Percentiles rank a stretch among this genome's conserved stretches.
These are phyloP conservation scores for Catunica adiposa DNA, from an alignment of 2,329 filamentous ascomycete species.

Conservation along the genomic window DNA sequence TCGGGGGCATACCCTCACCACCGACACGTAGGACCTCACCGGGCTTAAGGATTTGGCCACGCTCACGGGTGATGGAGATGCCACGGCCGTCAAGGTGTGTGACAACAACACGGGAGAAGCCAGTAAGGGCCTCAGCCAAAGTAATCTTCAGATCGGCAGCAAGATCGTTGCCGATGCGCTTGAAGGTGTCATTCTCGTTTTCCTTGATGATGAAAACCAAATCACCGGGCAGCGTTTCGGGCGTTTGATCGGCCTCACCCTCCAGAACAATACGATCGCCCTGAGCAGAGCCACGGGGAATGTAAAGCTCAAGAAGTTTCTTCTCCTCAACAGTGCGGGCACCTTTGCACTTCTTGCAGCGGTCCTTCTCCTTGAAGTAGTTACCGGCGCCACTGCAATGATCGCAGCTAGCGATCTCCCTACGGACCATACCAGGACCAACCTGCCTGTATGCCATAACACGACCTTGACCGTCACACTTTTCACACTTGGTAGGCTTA, in stretches of 20 bases:
- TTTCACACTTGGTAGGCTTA: constrained; percentile 65
- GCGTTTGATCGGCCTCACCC: constrained; percentile 85
- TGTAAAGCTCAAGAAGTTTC: constrained; percentile 93
- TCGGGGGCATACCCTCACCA: constrained; percentile 89
- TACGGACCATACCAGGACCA: constrained; percentile 71
- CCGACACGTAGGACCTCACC: constrained; percentile 70
- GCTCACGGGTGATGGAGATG: constrained; percentile 62
- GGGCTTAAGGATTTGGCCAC: constrained; percentile 68
- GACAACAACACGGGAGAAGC: constrained; percentile 78
- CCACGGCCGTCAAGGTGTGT: constrained; percentile 89
- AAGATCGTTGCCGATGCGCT: constrained; percentile 68
- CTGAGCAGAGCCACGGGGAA: constrained; percentile 70
- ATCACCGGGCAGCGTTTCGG: constrained; percentile 77
- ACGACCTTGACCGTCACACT: constrained; percentile 66
- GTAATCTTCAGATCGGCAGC: constrained; percentile 67
- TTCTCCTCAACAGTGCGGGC: constrained; percentile 71
- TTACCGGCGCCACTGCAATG: constrained; percentile 73
- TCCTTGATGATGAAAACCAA: constrained; percentile 82
- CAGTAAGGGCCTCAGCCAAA: constrained; percentile 67
- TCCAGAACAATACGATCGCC: constrained; percentile 81
- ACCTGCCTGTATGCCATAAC: constrained; percentile 67
- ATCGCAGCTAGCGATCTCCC: constrained; percentile 63
- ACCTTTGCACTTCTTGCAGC: constrained; percentile 98
- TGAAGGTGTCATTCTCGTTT: constrained; percentile 64
- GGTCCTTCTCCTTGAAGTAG: constrained; percentile 88